Evolutionary conservation across 176 grass and related monocot species (phyloP), one percentile per base, ranked within the genome.

Genomic region (Phragmites australis): DNA sequence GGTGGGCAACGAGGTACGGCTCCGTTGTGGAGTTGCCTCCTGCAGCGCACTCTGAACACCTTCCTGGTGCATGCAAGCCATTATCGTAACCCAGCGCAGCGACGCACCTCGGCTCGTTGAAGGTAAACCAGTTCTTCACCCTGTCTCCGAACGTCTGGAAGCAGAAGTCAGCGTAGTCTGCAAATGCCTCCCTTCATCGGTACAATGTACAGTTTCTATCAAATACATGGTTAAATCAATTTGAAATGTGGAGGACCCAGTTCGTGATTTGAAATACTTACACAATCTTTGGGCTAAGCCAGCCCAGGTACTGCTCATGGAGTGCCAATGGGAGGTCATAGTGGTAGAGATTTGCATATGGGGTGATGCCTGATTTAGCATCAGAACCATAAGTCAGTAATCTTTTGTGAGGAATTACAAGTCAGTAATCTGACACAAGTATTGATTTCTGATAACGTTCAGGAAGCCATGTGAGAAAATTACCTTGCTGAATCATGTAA

Each of bases 91-190:
- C 94, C 8, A 94, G 89, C 61, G 94, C 92, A 18, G 94, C 88
- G 0, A 92, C 92, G 2, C 79, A 82, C 57, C 94, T 94, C 0
- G 94, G 94, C 73, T 97, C 94, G 10, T 97, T 97, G 77, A 97
- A 94, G 44, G 94, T 97, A 19, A 97, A 92, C 92, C 94, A 92
- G 68, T 97, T 87, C 69, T 97, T 94, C 63, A 97, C 94, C 68
- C 94, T 92, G 22, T 97, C 89, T 0, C 94, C 94, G 0, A 83
- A 97, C 5, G 65, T 76, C 77, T 90, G 87, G 85, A 97, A 94
- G 78, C 94, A 97, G 55, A 94, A 97, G 0, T 94, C 94, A 2
- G 92, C 89, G 4, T 90, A 94, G 58, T 92, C 74, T 13, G 89
- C 94, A 70, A 89, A 97, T 6, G 83, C 87, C 22, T 90, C 80